Evolutionary conservation across 352 stramenopile genomes (phyloP).

Genomic region (Phytopythium helicoides): DNA sequence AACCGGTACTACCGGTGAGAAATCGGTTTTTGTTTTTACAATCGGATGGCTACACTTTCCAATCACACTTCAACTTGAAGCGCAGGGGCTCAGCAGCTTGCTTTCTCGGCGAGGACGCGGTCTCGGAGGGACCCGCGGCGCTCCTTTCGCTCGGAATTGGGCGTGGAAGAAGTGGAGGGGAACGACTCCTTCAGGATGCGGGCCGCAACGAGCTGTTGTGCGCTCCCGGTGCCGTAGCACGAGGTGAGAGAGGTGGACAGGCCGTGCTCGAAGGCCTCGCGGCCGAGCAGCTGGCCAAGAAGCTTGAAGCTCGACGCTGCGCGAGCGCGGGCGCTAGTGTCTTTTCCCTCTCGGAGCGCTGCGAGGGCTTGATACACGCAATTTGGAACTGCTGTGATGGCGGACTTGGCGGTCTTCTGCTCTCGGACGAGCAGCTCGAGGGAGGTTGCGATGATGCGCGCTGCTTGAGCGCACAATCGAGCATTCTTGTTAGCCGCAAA

Average conservation of each 20-base stretch:
- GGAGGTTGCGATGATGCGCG: slow-evolving; percentile 34
- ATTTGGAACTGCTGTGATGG: neutral
- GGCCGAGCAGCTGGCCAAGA: slow-evolving; percentile 35
- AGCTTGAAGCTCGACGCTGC: slow-evolving; percentile 37
- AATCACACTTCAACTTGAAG: too few relatives aligned
- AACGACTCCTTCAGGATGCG: slow-evolving; percentile 49
- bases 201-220: slow-evolving; percentile 17
- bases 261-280: slow-evolving; percentile 19
- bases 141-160: slow-evolving; percentile 2
- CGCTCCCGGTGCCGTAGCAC: neutral
- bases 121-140: slow-evolving; percentile 34
- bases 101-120: slow-evolving; percentile 17
- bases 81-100: too few relatives aligned
- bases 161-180: neutral
- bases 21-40: too few relatives aligned
- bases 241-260: slow-evolving; percentile 31
- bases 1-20: too few relatives aligned
- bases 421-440: slow-evolving; percentile 22
- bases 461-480: slow-evolving; percentile 51
- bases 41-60: too few relatives aligned
- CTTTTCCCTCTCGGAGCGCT: slow-evolving; percentile 46
- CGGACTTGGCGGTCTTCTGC: slow-evolving; percentile 1
- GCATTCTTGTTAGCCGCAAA: slow-evolving; percentile 62
- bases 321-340: slow-evolving; percentile 37
- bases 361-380: slow-evolving; percentile 36